Evolutionary conservation across 768 basidiomycete species (phyloP).

Genomic region (Leucocoprinus sp.): DNA sequence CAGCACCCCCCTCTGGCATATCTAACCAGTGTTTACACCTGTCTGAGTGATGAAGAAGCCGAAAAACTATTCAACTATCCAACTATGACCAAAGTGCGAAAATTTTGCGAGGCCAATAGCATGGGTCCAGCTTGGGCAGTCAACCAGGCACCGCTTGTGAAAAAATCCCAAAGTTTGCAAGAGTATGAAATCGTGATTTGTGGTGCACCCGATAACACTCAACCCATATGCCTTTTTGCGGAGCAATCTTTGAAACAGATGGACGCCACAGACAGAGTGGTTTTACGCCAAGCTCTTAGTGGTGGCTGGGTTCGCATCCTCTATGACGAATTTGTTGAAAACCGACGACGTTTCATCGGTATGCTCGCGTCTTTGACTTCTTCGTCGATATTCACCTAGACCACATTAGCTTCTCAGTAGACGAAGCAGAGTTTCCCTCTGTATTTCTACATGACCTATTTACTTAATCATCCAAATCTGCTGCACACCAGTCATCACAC

Average conservation of each 20-base stretch:
- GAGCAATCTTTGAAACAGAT: constrained; percentile 9
- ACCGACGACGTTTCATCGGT: background rate
- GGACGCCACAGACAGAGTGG: constrained; percentile 12
- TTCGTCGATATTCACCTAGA: background rate
- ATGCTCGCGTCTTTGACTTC: background rate
- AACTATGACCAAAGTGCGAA: constrained; percentile 20
- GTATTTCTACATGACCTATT: too few species aligned
- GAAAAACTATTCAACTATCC: constrained; percentile 22
- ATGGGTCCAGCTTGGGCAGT: constrained; percentile 17
- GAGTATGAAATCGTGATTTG: constrained; percentile 21
- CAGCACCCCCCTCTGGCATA: constrained; percentile 17
- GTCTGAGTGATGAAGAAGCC: constrained; percentile 29
- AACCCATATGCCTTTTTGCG: background rate
- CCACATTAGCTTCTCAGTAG: background rate
- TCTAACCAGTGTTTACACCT: constrained; percentile 27
- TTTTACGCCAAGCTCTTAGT: constrained; percentile 7
- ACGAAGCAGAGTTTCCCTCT: too few species aligned
- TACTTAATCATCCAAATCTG: too few species aligned
- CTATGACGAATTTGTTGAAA: constrained; percentile 13
- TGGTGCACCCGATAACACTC: constrained; percentile 6
- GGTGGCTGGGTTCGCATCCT: constrained; percentile 11
- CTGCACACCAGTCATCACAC: too few species aligned
- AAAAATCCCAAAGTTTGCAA: constrained; percentile 17
- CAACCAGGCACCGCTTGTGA: constrained; percentile 22
- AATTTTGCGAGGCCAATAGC: constrained; percentile 18